Base-by-base conservation (phyloP, 164 flowering plant genomes). In the Cinnamomum micranthum region DNA sequence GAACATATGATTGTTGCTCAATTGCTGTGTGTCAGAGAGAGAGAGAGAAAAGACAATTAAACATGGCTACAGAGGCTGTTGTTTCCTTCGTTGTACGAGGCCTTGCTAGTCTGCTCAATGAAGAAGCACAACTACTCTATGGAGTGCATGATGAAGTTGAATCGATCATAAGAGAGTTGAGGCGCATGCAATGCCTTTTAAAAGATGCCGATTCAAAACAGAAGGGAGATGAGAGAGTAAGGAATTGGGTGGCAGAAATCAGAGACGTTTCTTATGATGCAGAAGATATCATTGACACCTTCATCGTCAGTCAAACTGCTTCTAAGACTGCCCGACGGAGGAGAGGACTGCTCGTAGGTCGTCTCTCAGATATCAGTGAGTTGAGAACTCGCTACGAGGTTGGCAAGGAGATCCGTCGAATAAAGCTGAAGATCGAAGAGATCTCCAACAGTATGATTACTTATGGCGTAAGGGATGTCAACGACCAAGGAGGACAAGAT, bases 111-210 rank as follows among this genome's bases (percentile, higher is more conserved):
- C 20, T 82, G 6, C 24, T 86, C 6, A 28, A 68, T 5, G 41
- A 33, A 33, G 41, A 33, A 4, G 41, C 41, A 33, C 41, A 4
- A 0, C 41, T 33, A 33, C 41, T 84, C 19, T 9, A 17, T 17
- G 82, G 78, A 4, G 84, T 81, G 14, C 17, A 65, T 2, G 74
- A 67, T 12, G 59, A 80, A 65, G 75, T 84, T 1, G 67, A 73
- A 58, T 23, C 31, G 10, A 3, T 86, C 4, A 64, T 74, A 10
- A 47, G 6, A 1, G 82, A 86, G 55, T 76, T 86, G 7, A 59
- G n/a, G 33, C 20, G 73, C 47, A 81, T 84, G 76, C 74, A 70
- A 15, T 62, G 79, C 28, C 81, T 84, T 75, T 27, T 86, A 1
- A 70, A 72, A 63, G 85, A 83, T 33, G 82, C 82, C 1, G 83